Evolutionary conservation across 352 stramenopile species (phyloP).

Genomic region (Phytophthora aleatoria): DNA sequence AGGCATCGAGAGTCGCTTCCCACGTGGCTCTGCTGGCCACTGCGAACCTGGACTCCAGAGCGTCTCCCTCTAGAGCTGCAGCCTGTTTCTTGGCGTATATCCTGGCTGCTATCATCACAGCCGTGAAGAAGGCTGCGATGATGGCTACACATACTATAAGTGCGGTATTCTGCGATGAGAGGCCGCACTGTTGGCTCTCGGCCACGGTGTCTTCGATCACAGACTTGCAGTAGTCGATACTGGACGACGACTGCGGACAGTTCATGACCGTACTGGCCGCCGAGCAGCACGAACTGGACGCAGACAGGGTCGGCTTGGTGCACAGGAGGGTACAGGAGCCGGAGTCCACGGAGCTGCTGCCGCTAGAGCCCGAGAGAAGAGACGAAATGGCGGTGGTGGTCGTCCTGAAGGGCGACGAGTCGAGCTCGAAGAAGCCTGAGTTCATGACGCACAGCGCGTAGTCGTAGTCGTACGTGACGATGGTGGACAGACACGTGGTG

Average conservation of each 20-base stretch:
- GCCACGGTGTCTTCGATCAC: constrained; percentile 48
- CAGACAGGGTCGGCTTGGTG: constrained; percentile 30
- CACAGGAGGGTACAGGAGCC: constrained; percentile 43
- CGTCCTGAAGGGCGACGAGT: constrained; percentile 12
- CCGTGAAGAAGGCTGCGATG: constrained; percentile 29
- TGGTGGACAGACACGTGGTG: constrained; percentile 40
- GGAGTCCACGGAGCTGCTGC: constrained; percentile 9
- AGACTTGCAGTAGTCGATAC: constrained; percentile 40
- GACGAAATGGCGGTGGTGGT: constrained; percentile 7
- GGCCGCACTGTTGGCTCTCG: constrained; percentile 41
- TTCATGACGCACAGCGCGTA: constrained; percentile 75
- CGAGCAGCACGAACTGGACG: constrained; percentile 46
- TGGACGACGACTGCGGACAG: constrained; percentile 36
- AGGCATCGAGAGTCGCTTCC: constrained; percentile 36
- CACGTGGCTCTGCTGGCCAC: constrained; percentile 29
- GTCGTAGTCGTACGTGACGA: constrained; percentile 42
- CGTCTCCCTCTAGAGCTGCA: not conserved
- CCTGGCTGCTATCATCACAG: constrained; percentile 26
- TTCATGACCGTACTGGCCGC: constrained; percentile 23
- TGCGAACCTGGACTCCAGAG: constrained; percentile 37
- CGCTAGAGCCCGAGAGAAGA: constrained; percentile 17
- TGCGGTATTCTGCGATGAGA: constrained; percentile 37
- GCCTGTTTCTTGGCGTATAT: constrained; percentile 27
- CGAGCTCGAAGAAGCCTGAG: constrained; percentile 57
- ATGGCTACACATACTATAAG: constrained; percentile 34